Conservation (phyloP, 2,329 filamentous ascomycete species). For the Huntiella savannae region DNA sequence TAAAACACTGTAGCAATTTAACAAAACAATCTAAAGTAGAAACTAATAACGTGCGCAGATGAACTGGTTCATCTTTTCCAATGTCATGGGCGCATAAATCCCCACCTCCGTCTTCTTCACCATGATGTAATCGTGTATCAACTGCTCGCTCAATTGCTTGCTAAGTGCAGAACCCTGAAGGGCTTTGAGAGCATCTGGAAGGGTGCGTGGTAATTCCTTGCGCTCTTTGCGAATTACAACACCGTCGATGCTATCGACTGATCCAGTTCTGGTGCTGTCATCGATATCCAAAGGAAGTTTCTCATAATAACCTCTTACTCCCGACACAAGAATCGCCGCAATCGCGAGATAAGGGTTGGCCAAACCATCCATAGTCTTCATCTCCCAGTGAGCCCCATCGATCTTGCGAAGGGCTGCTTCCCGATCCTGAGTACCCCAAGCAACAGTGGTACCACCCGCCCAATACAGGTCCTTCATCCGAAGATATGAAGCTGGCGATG, state of each 20-base stretch:
- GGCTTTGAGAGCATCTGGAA: slow-evolving; percentile 34
- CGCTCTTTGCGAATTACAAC: slow-evolving; percentile 20
- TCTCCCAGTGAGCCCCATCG: slow-evolving; percentile 50
- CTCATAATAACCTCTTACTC: slow-evolving; percentile 12
- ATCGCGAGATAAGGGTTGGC: slow-evolving; percentile 56
- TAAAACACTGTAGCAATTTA: background rate
- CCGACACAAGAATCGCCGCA: slow-evolving; percentile 18
- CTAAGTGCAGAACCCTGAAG: slow-evolving; percentile 30
- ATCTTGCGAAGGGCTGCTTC: slow-evolving; percentile 56
- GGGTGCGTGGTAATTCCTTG: slow-evolving; percentile 27
- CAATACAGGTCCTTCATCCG: slow-evolving; percentile 50
- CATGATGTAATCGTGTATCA: slow-evolving; percentile 36
- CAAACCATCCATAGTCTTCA: slow-evolving; percentile 59
- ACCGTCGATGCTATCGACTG: slow-evolving; percentile 27
- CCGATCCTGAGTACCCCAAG: slow-evolving; percentile 68
- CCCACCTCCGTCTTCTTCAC: slow-evolving; percentile 41
- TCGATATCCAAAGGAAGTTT: slow-evolving; percentile 23
- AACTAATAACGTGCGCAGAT: slow-evolving; percentile 45
- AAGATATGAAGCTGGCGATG: slow-evolving; percentile 47
- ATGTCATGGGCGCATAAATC: slow-evolving; percentile 29
- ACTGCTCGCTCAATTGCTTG: slow-evolving; percentile 25
- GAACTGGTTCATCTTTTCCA: slow-evolving; percentile 33
- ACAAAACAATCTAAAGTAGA: background rate
- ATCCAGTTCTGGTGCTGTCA: slow-evolving; percentile 26
- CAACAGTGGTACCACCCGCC: slow-evolving; percentile 60